These are phyloP conservation scores for Melanomma pulvis-pyrius DNA, from an alignment of 495 filamentous ascomycete genomes.

Conservation along the genomic window DNA sequence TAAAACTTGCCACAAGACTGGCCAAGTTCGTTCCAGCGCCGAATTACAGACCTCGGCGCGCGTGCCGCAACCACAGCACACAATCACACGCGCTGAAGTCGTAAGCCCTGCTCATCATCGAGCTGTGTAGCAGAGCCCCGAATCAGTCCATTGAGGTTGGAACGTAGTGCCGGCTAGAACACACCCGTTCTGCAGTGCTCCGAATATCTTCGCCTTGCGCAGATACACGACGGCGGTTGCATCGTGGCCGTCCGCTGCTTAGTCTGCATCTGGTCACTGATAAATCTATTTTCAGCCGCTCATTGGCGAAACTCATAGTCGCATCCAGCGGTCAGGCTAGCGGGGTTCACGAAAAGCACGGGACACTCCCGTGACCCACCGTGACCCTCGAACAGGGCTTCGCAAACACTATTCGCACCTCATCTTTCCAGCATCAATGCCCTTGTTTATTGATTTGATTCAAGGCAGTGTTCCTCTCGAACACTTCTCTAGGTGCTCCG, in stretches of 20 bases:
- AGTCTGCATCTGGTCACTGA: constrained; percentile 18
- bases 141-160: not conserved
- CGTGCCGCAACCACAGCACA: not conserved
- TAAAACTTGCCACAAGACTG: not conserved
- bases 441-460: not conserved
- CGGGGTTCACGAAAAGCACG: not conserved
- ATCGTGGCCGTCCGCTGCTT: not conserved
- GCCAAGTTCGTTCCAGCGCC: not conserved
- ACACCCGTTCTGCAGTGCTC: not conserved
- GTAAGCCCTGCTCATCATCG: not conserved
- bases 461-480: not conserved
- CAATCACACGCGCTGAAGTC: too few relatives aligned
- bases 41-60: not conserved
- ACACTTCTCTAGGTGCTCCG: not conserved
- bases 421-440: not conserved
- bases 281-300: constrained; percentile 12
- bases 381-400: not conserved
- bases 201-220: not conserved
- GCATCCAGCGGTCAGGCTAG: not conserved
- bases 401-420: constrained; percentile 19
- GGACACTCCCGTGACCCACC: constrained; percentile 1
- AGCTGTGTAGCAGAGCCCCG: not conserved
- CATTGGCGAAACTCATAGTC: not conserved
- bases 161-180: not conserved
- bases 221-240: not conserved